Evolutionary conservation across 331 rosid species (phyloP), one percentile per base, ranked within the genome.

Genomic region (Quercus lobata): DNA sequence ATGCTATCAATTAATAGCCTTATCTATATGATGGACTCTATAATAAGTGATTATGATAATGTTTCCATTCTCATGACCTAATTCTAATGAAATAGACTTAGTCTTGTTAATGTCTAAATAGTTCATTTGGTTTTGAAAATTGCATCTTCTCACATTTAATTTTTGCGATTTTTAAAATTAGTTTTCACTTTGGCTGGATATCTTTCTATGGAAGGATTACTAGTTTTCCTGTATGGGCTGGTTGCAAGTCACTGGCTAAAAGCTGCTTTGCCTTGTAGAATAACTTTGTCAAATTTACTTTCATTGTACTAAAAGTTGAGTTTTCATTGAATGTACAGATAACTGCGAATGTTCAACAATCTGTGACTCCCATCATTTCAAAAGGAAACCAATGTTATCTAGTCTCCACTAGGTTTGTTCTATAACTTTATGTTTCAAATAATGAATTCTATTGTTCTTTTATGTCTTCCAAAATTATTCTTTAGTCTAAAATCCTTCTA

Each of bases 351-450:
- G 99, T 89, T 75, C 88, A 93, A 77, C 94, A 83, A 82, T 88
- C 84, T 63, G 94, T 83, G 37, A 87, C 80, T 79, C 92, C 97
- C 78, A 85, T 83, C 30, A 83, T 88, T 79, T 89, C 96, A n/a
- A 93, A 88, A 86, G 99, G 98, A 86, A 91, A 83, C 84, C 99
- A 91, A 86, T 93, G 99, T 78, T 96, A 90, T 88, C 77, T 88
- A 49, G 97, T 89, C 76, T 70, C 98, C 69, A 84, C 87, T 87
- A 93, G 97, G 99, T 96, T 65, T 72, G 75, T 74, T 80, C 81
- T 75, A 12, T 41, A 55, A 72, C 76, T 79, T 76, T 76, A 46
- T 22, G 8, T 52, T 76, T 61, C 27, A 60, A 69, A 72, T 63
- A 65, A 74, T 41, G 53, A 35, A 80, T 24, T 77, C 58, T 30